Conservation (phyloP, 306 rosid genomes). For the Cucurbita argyrosperma region DNA sequence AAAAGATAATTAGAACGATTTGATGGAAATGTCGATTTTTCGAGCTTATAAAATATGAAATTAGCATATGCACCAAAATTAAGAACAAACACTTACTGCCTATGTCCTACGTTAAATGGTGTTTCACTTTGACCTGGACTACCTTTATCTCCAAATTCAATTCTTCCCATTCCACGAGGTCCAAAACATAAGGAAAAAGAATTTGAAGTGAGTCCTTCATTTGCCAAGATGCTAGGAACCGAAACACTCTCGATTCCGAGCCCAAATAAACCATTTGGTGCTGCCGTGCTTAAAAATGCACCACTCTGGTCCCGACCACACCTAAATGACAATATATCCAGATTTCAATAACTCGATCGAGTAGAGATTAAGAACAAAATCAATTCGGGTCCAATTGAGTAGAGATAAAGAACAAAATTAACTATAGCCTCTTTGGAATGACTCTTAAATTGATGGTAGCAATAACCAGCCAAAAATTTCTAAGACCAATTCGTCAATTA, state of each 20-base stretch:
- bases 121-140: slow-evolving; percentile 54
- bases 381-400: not conserved
- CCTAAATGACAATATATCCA: slow-evolving; percentile 26
- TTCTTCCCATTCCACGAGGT: slow-evolving; percentile 7
- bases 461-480: not conserved
- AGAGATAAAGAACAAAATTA: not conserved
- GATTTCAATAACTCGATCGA: slow-evolving; percentile 17
- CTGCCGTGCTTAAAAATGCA: slow-evolving; percentile 53
- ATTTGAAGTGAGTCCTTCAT: slow-evolving; percentile 41
- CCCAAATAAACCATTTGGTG: slow-evolving; percentile 82
- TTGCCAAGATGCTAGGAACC: slow-evolving; percentile 80
- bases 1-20: slow-evolving; percentile 13
- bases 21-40: not conserved
- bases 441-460: not conserved
- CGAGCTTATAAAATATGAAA: not conserved
- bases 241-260: slow-evolving; percentile 58
- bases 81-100: slow-evolving; percentile 28
- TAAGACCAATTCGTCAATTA: not conserved
- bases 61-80: not conserved
- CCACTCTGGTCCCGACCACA: slow-evolving; percentile 84
- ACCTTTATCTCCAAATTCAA: slow-evolving; percentile 8
- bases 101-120: slow-evolving; percentile 33
- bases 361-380: not conserved
- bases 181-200: slow-evolving; percentile 94
- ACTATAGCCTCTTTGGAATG: not conserved